Percentiles rank a stretch among this genome's conserved stretches.
These are phyloP conservation scores for Neopestalotiopsis rosae DNA, from an alignment of 2,329 filamentous ascomycete species.

Conservation along the genomic window DNA sequence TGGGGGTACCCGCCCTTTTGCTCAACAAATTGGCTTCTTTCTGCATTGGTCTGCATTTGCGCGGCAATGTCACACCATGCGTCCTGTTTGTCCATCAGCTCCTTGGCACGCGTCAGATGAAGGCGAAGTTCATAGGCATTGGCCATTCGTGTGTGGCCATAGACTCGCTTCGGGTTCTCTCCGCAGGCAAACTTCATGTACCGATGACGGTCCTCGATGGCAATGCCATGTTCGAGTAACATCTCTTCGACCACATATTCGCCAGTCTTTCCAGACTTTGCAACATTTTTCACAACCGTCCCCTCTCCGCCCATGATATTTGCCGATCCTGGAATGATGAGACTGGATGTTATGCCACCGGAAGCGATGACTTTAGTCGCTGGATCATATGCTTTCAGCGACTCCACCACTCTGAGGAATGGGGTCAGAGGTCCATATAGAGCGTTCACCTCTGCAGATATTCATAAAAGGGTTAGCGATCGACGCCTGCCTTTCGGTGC, in stretches of 20 bases:
- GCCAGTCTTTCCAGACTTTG: conserved; percentile 37
- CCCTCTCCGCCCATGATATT: conserved; percentile 54
- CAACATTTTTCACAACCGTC: conserved; percentile 45
- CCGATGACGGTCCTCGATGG: conserved; percentile 34
- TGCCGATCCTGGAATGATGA: conserved; percentile 49
- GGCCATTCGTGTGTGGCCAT: conserved; percentile 45
- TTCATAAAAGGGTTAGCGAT: no score
- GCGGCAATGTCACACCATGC: conserved; percentile 20
- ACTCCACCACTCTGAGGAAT: conserved; percentile 43
- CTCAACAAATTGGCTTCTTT: conserved; percentile 6
- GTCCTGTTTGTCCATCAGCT: conserved; percentile 43
- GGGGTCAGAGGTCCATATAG: conserved; percentile 42
- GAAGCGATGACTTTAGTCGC: conserved; percentile 44
- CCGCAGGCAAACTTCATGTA: conserved; percentile 55
- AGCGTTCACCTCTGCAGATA: conserved; percentile 33
- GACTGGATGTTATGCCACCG: conserved; percentile 50
- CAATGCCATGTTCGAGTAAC: conserved; percentile 45
- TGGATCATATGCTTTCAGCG: conserved; percentile 46
- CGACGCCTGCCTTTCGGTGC: no score
- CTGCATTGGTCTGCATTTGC: background rate
- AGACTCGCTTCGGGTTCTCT: conserved; percentile 47
- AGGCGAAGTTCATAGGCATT: conserved; percentile 45
- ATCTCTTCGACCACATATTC: conserved; percentile 48
- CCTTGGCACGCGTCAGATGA: conserved; percentile 43
- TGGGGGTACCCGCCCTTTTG: conserved; percentile 29